Percentiles rank a stretch among this genome's conserved stretches.
phyloP scores from a whole-genome alignment of 345 rosid genomes.

The Arabis hirsuta region DNA sequence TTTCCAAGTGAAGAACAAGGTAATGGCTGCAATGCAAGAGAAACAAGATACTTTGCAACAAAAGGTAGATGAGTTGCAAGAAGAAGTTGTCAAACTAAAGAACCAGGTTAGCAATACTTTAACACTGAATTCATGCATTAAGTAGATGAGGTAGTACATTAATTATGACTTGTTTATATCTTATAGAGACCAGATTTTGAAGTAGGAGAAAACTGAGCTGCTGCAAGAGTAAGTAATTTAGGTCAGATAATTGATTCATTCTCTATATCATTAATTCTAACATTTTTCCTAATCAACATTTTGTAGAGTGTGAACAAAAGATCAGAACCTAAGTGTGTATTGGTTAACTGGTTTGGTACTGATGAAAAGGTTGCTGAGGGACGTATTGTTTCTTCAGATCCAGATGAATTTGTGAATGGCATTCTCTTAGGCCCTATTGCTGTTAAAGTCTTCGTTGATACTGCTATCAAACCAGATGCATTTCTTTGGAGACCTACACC shows the following conservation, averaged over 20 bases:
- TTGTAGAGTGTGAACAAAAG: neutral
- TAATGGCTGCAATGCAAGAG: conserved; percentile 2
- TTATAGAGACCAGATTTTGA: neutral
- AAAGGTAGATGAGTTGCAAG: neutral
- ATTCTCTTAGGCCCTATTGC: neutral
- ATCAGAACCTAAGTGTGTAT: neutral
- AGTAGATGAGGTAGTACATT: neutral
- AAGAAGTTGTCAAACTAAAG: neutral
- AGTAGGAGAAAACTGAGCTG: conserved; percentile 12
- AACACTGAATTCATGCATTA: no score
- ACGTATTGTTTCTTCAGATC: neutral
- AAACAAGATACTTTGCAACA: neutral
- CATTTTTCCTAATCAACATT: neutral
- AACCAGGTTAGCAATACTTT: neutral
- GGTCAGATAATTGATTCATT: neutral
- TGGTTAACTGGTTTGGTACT: neutral
- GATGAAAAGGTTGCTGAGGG: neutral
- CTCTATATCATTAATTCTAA: no score
- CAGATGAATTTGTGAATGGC: neutral
- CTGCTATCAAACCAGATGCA: neutral
- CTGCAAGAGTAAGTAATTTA: conserved; percentile 12
- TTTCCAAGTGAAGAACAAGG: neutral
- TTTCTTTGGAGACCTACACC: conserved; percentile 8
- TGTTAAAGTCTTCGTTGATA: neutral
- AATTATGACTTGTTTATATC: neutral